Base-by-base conservation (phyloP, 768 basidiomycete genomes). In the Jaapia argillacea region DNA sequence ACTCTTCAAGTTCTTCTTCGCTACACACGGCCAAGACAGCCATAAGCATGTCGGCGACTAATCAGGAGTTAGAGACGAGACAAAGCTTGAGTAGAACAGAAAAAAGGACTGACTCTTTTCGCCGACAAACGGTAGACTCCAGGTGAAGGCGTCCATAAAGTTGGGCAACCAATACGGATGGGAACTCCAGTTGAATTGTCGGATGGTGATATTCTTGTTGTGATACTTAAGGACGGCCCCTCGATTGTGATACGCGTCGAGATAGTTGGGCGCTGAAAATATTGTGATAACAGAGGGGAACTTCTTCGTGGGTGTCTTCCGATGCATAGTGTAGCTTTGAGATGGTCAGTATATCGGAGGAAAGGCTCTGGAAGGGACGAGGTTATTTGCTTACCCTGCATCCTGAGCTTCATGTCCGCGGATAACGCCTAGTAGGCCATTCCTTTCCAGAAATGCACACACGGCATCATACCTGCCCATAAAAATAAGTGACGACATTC, bases 81-180 rank as follows among this genome's bases (percentile, higher is more conserved):
- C 14, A 24, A 23, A 25, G 24, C 10, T 4, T 13, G 10, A 18
- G 18, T 6, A 36, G 7, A 42, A 12, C 18, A 26, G 38, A 13
- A 41, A 24, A 16, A 18, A 31, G 12, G 25, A 69, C 77, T 51
- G 53, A 90, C 94, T 98, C 67, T 99, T 98, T 63, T 93, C 87
- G 49, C 93, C 96, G 5, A 99, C 96, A 56, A 98, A 98, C 1
- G 96, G 96, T 46, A 99, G 63, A 69, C 85, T 88, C 96, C 96
- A 99, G 0, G 96, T 97, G 59, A 99, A 99, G 21, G 93, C 93
- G 54, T 98, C 94, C 93, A 98, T 97, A 57, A 99, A 99, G 63
- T 99, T 99, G 3, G 96, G 96, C 42, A 99, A 68, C 94, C 94
- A 98, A 59, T 97, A 98, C 5, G 77, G 77, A 49, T 80, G 77